Evolutionary conservation across 306 rosid species (phyloP).

Genomic region (Lathyrus sativus): DNA sequence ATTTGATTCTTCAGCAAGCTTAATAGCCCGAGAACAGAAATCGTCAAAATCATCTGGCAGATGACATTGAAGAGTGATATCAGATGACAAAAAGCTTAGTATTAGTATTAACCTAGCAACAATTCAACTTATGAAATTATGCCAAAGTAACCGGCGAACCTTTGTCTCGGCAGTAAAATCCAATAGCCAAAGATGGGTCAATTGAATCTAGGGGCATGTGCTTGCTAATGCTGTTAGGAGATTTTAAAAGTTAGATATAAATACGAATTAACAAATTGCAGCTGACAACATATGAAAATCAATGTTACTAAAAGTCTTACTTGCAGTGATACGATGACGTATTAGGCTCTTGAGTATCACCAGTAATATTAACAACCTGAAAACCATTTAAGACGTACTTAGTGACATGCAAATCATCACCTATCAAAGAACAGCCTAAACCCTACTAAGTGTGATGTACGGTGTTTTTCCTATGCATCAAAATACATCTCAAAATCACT

Average conservation of each 20-base stretch:
- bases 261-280: conserved; percentile 2
- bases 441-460: no score
- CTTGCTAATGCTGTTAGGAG: conserved; percentile 56
- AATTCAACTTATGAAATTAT: conserved; percentile 23
- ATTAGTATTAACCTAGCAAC: conserved; percentile 16
- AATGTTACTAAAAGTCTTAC: conserved; percentile 47
- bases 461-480: no score
- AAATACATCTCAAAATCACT: conserved; percentile 18
- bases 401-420: conserved; percentile 23
- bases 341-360: conserved; percentile 61
- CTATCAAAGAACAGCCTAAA: background rate
- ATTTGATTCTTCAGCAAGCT: conserved; percentile 76
- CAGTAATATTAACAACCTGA: conserved; percentile 64
- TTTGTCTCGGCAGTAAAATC: conserved; percentile 93
- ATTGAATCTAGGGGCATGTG: conserved; percentile 76
- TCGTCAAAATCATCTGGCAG: conserved; percentile 77
- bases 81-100: conserved; percentile 14
- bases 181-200: conserved; percentile 94
- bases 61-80: conserved; percentile 33
- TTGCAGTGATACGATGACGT: conserved; percentile 91
- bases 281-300: conserved; percentile 12
- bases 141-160: conserved; percentile 47
- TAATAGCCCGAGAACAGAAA: conserved; percentile 76
- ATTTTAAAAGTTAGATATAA: conserved; percentile 13
- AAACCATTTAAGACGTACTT: conserved; percentile 15